Base-by-base conservation (phyloP, 2,329 filamentous ascomycete genomes). In the Microdochium trichocladiopsis region DNA sequence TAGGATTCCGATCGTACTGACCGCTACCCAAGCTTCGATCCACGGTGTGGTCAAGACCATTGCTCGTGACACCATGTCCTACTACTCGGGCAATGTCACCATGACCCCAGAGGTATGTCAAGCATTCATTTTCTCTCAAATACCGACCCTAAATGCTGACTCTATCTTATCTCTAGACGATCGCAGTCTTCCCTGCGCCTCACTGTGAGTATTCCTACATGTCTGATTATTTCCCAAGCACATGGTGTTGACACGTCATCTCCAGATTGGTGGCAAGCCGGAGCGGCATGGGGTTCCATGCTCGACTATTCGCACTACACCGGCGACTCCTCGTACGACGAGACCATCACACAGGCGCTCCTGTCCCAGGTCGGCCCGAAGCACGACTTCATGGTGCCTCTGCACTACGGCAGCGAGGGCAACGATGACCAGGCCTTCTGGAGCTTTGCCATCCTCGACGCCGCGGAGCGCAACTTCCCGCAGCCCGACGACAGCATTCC, bases 341-440 rank as follows among this genome's bases (percentile, higher is more conserved):
- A 78, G 23, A 71, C 79, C 3, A 72, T 84, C 49, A 75, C 78
- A 31, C 72, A 84, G 55, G 84, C 79, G 9, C 68, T 89, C 2
- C 65, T 81, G 5, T 79, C 74, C 24, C 83, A 80, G 63, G 77
- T 71, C 5, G 84, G 83, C 1, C 75, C 78, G 0, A 65, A 77
- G 9, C 72, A 76, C 53, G 75, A 88, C 66, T 86, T 78, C 61
- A 82, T 87, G 75, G 72, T 78, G 3, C 73, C 76, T 0, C 66
- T 69, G 52, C 79, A 85, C 56, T 67, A 68, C 12, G 72, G 73
- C n/a, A 78, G 82, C 55, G 80, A 87, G 64, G 86, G 86, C 51
- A 90, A 90, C 58, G 87, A 90, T 58, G 87, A 90, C 62, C 83
- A 89, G 63, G 83, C 82, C 28, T 89, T 89, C 64, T 90, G 87